Evolutionary conservation across 2,329 filamentous ascomycete species (phyloP).

Genomic region (Cladosporium colombiae): DNA sequence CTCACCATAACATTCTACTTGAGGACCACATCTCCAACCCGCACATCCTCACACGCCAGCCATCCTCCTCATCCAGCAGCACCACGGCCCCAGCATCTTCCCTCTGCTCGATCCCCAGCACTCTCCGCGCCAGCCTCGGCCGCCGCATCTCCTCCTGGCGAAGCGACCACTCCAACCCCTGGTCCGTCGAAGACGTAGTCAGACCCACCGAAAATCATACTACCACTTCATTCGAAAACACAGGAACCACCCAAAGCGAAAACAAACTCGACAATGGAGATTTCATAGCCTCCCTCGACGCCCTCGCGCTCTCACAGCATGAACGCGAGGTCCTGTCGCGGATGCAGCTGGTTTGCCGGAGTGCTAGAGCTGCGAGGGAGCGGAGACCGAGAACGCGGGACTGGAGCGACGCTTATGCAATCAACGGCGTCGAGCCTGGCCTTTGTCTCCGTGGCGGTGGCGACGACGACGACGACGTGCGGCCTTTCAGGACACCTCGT

Average conservation of each 20-base stretch:
- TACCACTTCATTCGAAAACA: no score
- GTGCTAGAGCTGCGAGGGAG: not conserved
- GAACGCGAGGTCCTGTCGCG: not conserved
- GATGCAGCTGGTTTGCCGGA: conserved; percentile 1
- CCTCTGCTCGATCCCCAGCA: not conserved
- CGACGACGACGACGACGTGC: not conserved
- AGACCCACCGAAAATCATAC: no score
- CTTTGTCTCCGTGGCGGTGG: not conserved
- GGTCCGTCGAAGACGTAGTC: no score
- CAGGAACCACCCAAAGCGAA: no score
- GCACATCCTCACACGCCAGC: no score
- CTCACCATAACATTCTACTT: not conserved
- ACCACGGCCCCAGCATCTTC: not conserved
- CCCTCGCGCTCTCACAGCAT: conserved; percentile 2
- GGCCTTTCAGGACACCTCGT: not conserved
- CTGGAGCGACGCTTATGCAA: not conserved
- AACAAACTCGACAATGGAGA: no score
- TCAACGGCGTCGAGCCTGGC: not conserved
- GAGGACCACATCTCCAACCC: not conserved
- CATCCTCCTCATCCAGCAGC: not conserved
- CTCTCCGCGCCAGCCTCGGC: not conserved
- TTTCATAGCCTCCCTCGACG: conserved; percentile 2
- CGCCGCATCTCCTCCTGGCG: not conserved
- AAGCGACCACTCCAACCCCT: not conserved
- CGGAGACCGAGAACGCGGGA: not conserved